phyloP scores from a whole-genome alignment of 306 rosid genomes.

The Ormosia semicastrata region DNA sequence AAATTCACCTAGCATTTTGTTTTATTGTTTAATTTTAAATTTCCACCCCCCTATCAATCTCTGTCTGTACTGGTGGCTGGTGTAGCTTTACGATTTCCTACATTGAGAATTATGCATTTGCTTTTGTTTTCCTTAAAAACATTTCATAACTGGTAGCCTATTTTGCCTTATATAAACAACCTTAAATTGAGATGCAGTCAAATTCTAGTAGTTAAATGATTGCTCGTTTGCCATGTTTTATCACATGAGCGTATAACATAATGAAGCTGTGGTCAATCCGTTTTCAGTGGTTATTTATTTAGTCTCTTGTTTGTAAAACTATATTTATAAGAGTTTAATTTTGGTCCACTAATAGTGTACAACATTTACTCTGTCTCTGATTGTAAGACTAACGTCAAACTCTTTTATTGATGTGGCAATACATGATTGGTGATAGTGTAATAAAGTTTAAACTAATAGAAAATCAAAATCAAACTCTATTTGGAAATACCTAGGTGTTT shows the following conservation, averaged over 20 bases:
- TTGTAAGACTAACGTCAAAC: not conserved
- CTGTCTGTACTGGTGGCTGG: not conserved
- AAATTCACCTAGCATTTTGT: not conserved
- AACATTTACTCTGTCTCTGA: not conserved
- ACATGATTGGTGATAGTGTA: not conserved
- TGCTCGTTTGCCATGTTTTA: not conserved
- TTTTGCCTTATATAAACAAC: not conserved
- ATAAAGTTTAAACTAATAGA: not conserved
- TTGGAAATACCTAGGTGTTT: not conserved
- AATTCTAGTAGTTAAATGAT: not conserved
- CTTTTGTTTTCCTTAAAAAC: not conserved
- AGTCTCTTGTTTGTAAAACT: not conserved
- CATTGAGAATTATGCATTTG: not conserved
- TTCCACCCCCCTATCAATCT: not conserved
- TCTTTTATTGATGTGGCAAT: not conserved
- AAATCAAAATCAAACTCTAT: not conserved
- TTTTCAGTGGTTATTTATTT: not conserved
- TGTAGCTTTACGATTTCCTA: not conserved
- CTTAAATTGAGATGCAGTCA: not conserved
- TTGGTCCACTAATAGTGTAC: not conserved
- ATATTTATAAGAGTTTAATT: not conserved
- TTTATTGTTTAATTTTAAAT: not conserved
- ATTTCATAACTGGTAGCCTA: not conserved
- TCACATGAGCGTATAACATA: not conserved
- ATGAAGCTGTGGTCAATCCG: not conserved